Percentiles rank a stretch among this genome's conserved stretches.
Conservation (phyloP, 108 stramenopile genomes). For the Aurantiochytrium sp. region DNA sequence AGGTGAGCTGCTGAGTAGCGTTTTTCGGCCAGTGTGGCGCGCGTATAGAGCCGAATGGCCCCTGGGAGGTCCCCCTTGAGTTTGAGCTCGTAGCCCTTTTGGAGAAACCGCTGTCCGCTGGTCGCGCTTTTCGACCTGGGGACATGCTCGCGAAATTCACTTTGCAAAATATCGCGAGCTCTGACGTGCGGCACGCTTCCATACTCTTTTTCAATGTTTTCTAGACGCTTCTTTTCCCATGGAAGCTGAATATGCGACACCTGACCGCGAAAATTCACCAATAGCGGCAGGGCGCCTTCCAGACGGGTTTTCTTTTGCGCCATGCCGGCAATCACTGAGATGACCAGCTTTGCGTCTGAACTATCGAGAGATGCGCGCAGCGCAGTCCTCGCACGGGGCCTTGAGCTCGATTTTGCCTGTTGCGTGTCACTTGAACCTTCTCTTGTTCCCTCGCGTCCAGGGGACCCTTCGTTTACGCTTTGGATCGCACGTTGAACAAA, state of each 20-base stretch:
- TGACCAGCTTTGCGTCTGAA: not conserved
- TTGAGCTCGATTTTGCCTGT: not conserved
- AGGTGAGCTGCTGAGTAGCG: not conserved
- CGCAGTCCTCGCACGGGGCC: not conserved
- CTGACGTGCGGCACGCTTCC: not conserved
- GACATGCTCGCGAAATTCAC: not conserved
- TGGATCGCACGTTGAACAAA: too few species aligned
- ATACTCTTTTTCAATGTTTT: not conserved
- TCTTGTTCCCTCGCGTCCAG: too few species aligned
- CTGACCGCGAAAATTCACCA: not conserved
- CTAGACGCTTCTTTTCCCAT: not conserved
- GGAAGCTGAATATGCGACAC: not conserved
- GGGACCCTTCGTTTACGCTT: too few species aligned
- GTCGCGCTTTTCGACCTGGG: not conserved
- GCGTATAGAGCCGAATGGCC: not conserved
- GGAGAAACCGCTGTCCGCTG: not conserved
- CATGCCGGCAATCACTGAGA: not conserved
- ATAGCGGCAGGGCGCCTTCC: not conserved
- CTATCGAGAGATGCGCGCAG: not conserved
- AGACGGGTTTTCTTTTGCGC: not conserved
- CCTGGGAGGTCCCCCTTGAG: not conserved
- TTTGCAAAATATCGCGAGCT: not conserved
- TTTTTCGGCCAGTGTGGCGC: not conserved
- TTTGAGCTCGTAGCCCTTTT: slow-evolving; percentile 10
- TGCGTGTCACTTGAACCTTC: too few species aligned